phyloP scores from a whole-genome alignment of 345 rosid genomes.

The Sonneratia alba region DNA sequence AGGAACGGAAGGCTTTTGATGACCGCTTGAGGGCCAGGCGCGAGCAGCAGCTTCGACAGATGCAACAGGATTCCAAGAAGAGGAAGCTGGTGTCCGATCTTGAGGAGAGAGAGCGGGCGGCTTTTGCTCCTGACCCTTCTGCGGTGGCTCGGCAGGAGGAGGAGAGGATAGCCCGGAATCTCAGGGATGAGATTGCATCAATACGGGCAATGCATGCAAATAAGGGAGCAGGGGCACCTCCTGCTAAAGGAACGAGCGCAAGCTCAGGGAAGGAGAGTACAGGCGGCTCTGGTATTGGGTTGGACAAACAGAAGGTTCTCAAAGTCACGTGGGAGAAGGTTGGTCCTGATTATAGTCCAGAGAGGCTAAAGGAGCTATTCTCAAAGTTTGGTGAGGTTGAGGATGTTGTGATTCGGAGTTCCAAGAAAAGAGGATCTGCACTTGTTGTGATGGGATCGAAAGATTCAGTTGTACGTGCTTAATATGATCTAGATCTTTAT shows the following conservation, averaged over 20 bases:
- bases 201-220: conserved; percentile 54
- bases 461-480: conserved; percentile 60
- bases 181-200: conserved; percentile 62
- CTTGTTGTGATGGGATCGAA: conserved; percentile 69
- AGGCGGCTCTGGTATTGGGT: conserved; percentile 18
- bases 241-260: conserved; percentile 21
- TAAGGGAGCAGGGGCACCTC: conserved; percentile 22
- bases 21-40: conserved; percentile 71
- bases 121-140: conserved; percentile 41
- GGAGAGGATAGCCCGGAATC: conserved; percentile 56
- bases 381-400: conserved; percentile 71
- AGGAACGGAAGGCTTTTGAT: conserved; percentile 70
- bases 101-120: conserved; percentile 70
- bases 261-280: conserved; percentile 21
- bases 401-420: conserved; percentile 61
- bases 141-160: conserved; percentile 46
- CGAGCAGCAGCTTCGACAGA: conserved; percentile 42
- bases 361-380: conserved; percentile 54
- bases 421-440: conserved; percentile 71
- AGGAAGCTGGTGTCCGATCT: conserved; percentile 74
- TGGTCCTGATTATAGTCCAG: conserved; percentile 56
- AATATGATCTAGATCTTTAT: neutral
- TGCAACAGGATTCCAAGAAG: conserved; percentile 58
- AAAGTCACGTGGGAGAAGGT: conserved; percentile 70
- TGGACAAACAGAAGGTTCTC: conserved; percentile 56